Evolutionary conservation across 2,329 filamentous ascomycete species (phyloP).

Genomic region (Arachnomyces sp.): DNA sequence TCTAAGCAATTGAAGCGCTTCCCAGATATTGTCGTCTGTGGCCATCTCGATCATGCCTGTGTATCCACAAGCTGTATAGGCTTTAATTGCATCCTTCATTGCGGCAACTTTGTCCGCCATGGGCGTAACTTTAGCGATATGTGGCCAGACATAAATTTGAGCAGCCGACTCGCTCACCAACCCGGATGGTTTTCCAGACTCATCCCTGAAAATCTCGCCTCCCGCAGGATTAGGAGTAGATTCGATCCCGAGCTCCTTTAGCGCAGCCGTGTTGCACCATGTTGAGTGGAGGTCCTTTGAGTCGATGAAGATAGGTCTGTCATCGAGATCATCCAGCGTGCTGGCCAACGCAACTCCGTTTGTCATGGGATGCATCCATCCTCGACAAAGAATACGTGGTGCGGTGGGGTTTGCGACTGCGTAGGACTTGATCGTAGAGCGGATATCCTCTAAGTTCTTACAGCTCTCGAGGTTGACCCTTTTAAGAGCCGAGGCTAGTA

Average conservation of each 20-base stretch:
- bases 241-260: conserved; percentile 37
- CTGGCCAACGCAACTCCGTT: conserved; percentile 35
- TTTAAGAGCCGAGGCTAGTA: conserved; percentile 41
- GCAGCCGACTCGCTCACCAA: conserved; percentile 41
- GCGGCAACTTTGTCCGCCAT: conserved; percentile 36
- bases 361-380: conserved; percentile 45
- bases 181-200: conserved; percentile 35
- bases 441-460: conserved; percentile 37
- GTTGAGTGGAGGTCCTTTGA: conserved; percentile 44
- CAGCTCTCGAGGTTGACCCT: conserved; percentile 38
- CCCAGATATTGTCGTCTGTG: conserved; percentile 44
- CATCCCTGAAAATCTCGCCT: conserved; percentile 40
- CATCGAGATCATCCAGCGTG: conserved; percentile 42
- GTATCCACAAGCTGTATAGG: conserved; percentile 39
- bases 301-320: conserved; percentile 42
- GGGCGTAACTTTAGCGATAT: conserved; percentile 35
- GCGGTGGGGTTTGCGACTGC: conserved; percentile 32
- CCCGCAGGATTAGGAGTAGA: conserved; percentile 36
- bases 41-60: conserved; percentile 46
- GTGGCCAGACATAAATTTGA: conserved; percentile 39
- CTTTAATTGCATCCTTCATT: conserved; percentile 32
- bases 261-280: conserved; percentile 42
- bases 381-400: conserved; percentile 37
- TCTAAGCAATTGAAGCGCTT: conserved; percentile 34
- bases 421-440: conserved; percentile 32